These are phyloP conservation scores for Podospora appendiculata DNA, from an alignment of 495 filamentous ascomycete genomes.

Conservation along the genomic window DNA sequence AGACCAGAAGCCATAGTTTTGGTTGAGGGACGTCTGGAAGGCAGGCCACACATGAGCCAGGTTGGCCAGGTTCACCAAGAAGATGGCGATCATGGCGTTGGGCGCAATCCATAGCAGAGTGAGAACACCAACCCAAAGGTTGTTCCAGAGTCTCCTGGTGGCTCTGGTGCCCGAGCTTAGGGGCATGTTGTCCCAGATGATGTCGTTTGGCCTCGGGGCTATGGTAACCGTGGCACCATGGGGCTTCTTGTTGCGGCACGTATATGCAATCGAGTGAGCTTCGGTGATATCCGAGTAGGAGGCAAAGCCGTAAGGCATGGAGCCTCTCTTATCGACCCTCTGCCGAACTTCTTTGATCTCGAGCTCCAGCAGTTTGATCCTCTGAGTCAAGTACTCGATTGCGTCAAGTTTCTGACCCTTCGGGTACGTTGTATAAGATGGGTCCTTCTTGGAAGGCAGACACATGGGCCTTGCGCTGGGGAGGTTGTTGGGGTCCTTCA, in stretches of 20 bases:
- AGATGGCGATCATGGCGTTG: conserved; percentile 91
- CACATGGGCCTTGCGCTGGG: conserved; percentile 74
- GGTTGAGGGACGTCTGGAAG: conserved; percentile 58
- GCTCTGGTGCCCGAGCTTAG: conserved; percentile 56
- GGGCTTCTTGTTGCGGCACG: conserved; percentile 69
- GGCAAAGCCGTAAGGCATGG: conserved; percentile 89
- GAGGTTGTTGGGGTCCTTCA: conserved; percentile 76
- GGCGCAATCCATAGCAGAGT: conserved; percentile 90
- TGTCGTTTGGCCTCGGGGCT: conserved; percentile 80
- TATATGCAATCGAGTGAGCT: conserved; percentile 81
- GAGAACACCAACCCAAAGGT: conserved; percentile 71
- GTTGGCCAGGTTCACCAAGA: conserved; percentile 77
- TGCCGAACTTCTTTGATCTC: conserved; percentile 77
- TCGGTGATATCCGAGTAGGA: conserved; percentile 83
- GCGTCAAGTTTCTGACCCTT: conserved; percentile 78
- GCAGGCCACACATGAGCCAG: conserved; percentile 71
- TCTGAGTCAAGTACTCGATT: conserved; percentile 83
- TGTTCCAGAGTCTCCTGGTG: conserved; percentile 69
- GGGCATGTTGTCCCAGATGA: conserved; percentile 92
- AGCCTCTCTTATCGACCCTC: conserved; percentile 75
- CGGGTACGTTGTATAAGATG: conserved; percentile 44
- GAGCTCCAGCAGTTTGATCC: conserved; percentile 74
- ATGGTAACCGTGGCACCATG: conserved; percentile 70
- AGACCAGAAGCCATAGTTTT: conserved; percentile 63
- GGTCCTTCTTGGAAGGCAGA: conserved; percentile 65